A percentile compares a stretch with the other conserved stretches of the same genome.
phyloP scores from a whole-genome alignment of 179 eudicot species.

The Silene noctiflora region DNA sequence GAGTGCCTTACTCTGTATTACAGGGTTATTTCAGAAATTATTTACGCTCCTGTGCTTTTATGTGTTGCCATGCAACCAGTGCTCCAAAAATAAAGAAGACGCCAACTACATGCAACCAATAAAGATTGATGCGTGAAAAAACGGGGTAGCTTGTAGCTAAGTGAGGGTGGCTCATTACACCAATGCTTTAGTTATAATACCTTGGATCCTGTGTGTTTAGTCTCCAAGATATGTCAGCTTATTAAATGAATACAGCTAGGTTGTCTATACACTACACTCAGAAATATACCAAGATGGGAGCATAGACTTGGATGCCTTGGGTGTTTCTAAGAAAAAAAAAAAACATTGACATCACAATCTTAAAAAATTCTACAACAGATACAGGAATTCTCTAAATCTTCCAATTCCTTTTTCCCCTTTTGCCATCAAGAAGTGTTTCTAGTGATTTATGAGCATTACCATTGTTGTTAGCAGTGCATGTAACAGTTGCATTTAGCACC shows the following conservation, averaged over 20 bases:
- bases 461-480: not conserved
- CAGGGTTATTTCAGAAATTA: not conserved
- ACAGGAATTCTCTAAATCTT: not conserved
- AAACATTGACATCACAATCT: not conserved
- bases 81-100: too few species aligned
- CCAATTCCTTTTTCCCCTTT: not conserved
- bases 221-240: not conserved
- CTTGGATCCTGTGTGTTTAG: not conserved
- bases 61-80: not conserved
- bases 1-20: not conserved
- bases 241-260: too few species aligned
- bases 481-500: not conserved
- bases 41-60: not conserved
- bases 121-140: not conserved
- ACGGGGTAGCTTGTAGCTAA: too few species aligned
- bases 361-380: not conserved
- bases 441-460: not conserved
- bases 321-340: too few species aligned
- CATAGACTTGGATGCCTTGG: not conserved
- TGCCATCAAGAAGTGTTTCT: not conserved
- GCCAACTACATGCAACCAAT: too few species aligned
- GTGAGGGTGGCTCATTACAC: not conserved
- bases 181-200: not conserved
- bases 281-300: not conserved
- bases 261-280: too few species aligned